These are phyloP conservation scores for Chrysopogon serrulatus DNA, from an alignment of 176 grass and related monocot species.

Conservation along the genomic window DNA sequence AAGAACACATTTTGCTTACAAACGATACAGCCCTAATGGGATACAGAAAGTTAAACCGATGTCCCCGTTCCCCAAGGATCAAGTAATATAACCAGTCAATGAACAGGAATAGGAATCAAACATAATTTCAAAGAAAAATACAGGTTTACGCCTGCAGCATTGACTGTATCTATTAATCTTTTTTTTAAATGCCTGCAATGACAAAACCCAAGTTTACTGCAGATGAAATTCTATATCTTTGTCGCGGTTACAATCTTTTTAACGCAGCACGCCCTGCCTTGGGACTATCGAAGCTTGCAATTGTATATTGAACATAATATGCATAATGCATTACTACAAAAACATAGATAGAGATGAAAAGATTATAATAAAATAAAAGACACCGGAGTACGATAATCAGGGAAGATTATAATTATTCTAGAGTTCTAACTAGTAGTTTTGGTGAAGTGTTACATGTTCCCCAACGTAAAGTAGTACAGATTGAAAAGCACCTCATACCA, in stretches of 20 bases:
- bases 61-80: not conserved
- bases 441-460: not conserved
- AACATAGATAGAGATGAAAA: not conserved
- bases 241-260: not conserved
- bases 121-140: not conserved
- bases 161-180: not conserved
- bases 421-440: slow-evolving; percentile 11
- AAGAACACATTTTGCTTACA: slow-evolving; percentile 74
- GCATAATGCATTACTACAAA: too few relatives aligned
- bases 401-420: not conserved
- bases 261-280: not conserved
- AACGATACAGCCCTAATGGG: slow-evolving; percentile 55
- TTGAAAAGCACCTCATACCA: not conserved
- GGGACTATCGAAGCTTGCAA: not conserved
- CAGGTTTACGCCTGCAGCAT: not conserved
- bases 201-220: not conserved
- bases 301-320: not conserved
- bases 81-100: not conserved
- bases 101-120: not conserved
- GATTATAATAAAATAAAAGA: not conserved
- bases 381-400: not conserved
- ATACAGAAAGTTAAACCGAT: slow-evolving; percentile 23
- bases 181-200: not conserved
- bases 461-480: not conserved
- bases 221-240: not conserved